Evolutionary conservation across 192 early-diverging fungal genomes (phyloP).

Genomic region (Coemansia sp.): DNA sequence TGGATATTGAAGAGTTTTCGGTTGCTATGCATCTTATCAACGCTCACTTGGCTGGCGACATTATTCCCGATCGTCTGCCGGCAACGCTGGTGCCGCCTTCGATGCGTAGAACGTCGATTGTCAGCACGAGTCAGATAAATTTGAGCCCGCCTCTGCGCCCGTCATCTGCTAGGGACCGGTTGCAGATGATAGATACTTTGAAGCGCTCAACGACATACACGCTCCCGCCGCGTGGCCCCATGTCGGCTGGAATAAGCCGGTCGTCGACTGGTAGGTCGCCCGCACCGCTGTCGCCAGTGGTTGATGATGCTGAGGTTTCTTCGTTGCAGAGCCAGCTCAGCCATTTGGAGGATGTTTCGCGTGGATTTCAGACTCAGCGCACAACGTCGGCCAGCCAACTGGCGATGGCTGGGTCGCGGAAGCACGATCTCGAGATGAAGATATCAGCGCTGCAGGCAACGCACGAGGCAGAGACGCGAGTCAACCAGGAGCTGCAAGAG

Average conservation of each 20-base stretch:
- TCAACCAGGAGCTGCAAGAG: constrained; percentile 57
- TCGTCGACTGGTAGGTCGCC: constrained; percentile 32
- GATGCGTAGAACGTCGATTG: constrained; percentile 39
- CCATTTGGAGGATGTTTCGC: constrained; percentile 49
- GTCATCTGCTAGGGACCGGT: constrained; percentile 20
- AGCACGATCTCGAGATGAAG: constrained; percentile 55
- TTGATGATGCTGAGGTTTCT: constrained; percentile 30
- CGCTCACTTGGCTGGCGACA: constrained; percentile 59
- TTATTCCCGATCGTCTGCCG: constrained; percentile 59
- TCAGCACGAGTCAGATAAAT: constrained; percentile 44
- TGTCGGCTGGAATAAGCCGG: constrained; percentile 27
- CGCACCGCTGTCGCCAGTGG: constrained; percentile 28
- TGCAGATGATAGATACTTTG: constrained; percentile 27
- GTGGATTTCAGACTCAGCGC: constrained; percentile 52
- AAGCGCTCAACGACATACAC: constrained; percentile 46
- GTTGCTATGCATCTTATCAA: constrained; percentile 83
- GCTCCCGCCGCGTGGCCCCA: constrained; percentile 18
- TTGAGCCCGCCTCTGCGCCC: constrained; percentile 43
- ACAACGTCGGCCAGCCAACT: constrained; percentile 30
- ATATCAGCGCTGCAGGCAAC: constrained; percentile 49
- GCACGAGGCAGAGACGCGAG: constrained; percentile 51
- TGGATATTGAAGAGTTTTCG: constrained; percentile 76
- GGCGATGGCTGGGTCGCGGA: constrained; percentile 39
- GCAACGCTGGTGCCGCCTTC: constrained; percentile 54
- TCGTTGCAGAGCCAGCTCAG: constrained; percentile 45